Evolutionary conservation across 352 stramenopile species (phyloP).

Genomic region (Globisporangium splendens): DNA sequence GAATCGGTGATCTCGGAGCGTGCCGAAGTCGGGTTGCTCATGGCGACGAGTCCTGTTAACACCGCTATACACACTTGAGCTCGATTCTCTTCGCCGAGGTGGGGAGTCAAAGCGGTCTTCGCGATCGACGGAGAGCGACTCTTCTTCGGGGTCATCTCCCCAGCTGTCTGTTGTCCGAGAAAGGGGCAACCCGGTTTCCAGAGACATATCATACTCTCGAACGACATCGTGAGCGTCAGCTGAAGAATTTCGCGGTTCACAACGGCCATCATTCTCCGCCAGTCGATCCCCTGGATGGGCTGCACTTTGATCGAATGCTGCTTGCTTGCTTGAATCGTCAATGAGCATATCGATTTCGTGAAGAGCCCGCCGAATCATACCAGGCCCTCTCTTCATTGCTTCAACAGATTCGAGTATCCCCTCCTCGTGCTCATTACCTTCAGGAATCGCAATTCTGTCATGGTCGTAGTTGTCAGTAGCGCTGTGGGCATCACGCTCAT

Average conservation of each 20-base stretch:
- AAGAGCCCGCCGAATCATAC: slow-evolving; percentile 38
- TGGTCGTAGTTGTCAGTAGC: slow-evolving; percentile 7
- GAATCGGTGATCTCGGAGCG: neutral
- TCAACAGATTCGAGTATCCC: slow-evolving; percentile 28
- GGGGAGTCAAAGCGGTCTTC: neutral
- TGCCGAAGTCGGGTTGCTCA: neutral
- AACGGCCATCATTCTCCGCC: neutral
- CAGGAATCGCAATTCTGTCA: slow-evolving; percentile 3
- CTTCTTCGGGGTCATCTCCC: slow-evolving; percentile 27
- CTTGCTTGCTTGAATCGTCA: slow-evolving; percentile 18
- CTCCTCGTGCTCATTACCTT: slow-evolving; percentile 21
- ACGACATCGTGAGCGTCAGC: slow-evolving; percentile 41
- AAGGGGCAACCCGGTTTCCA: slow-evolving; percentile 50
- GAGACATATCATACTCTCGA: slow-evolving; percentile 39
- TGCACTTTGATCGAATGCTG: neutral
- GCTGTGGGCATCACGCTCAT: slow-evolving; percentile 12
- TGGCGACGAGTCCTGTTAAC: neutral
- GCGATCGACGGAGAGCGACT: neutral
- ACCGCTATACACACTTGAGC: neutral
- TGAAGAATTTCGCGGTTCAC: slow-evolving; percentile 15
- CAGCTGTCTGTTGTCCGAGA: slow-evolving; percentile 61
- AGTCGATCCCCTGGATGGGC: neutral
- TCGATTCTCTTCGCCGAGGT: neutral
- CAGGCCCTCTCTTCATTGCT: slow-evolving; percentile 32
- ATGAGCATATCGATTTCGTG: slow-evolving; percentile 53